phyloP scores from a whole-genome alignment of 2,329 filamentous ascomycete species.

The Chaetothyriales sp. region DNA sequence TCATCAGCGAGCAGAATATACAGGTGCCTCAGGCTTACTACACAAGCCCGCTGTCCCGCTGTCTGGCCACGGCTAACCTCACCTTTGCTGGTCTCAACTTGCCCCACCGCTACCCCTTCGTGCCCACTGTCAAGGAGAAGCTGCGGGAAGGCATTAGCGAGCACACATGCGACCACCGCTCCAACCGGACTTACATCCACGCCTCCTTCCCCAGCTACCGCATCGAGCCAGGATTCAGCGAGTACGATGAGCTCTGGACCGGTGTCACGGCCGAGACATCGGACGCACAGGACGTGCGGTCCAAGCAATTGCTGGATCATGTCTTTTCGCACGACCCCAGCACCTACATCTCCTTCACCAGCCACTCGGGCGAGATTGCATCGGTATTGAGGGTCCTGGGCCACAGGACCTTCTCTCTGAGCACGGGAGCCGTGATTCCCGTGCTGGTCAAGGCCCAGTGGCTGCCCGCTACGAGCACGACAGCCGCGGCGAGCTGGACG shows the following conservation, averaged over 20 bases:
- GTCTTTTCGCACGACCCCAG: slow-evolving; percentile 37
- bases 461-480: slow-evolving; percentile 4
- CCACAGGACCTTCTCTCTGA: slow-evolving; percentile 34
- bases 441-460: slow-evolving; percentile 34
- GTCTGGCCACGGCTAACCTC: slow-evolving; percentile 41
- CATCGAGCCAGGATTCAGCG: slow-evolving; percentile 41
- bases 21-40: slow-evolving; percentile 43
- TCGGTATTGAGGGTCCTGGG: slow-evolving; percentile 36
- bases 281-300: slow-evolving; percentile 34
- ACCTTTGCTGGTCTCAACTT: slow-evolving; percentile 39
- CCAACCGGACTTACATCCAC: slow-evolving; percentile 35
- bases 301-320: slow-evolving; percentile 37
- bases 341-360: slow-evolving; percentile 41
- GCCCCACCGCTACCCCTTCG: slow-evolving; percentile 34
- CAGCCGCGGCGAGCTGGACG: slow-evolving; percentile 8
- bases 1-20: slow-evolving; percentile 35
- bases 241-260: slow-evolving; percentile 42
- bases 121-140: slow-evolving; percentile 45
- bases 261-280: slow-evolving; percentile 36
- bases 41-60: slow-evolving; percentile 44
- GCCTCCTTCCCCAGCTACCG: slow-evolving; percentile 36
- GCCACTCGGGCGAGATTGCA: slow-evolving; percentile 46
- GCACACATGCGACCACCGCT: slow-evolving; percentile 49
- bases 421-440: slow-evolving; percentile 39
- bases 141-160: slow-evolving; percentile 46